phyloP scores from a whole-genome alignment of 2,329 filamentous ascomycete genomes.

The Talaromyces atroroseus region DNA sequence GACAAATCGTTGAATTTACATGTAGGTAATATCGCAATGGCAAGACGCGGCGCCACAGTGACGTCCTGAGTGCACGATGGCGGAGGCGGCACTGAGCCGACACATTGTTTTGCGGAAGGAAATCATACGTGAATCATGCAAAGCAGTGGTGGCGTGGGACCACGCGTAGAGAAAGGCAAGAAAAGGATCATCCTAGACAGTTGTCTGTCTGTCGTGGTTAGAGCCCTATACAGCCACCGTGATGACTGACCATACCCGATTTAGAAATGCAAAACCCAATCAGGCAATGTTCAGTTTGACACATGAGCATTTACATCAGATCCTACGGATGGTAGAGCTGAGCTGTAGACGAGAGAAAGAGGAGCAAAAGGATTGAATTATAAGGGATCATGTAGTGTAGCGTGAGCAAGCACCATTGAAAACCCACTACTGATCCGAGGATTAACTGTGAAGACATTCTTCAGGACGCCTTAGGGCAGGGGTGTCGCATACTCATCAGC shows the following conservation, averaged over 20 bases:
- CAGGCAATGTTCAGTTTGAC: neutral
- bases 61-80: neutral
- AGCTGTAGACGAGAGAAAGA: neutral
- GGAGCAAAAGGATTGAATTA: neutral
- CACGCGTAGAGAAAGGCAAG: neutral
- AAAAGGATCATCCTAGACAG: neutral
- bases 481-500: neutral
- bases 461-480: neutral
- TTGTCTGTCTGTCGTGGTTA: no score
- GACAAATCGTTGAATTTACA: neutral
- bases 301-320: neutral
- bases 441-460: neutral
- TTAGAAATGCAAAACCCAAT: neutral
- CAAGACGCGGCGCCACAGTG: neutral
- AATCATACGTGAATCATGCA: neutral
- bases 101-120: neutral
- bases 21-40: neutral
- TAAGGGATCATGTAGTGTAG: neutral
- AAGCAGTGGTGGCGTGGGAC: neutral
- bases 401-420: neutral
- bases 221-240: neutral
- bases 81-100: neutral
- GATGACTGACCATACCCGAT: neutral
- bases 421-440: neutral
- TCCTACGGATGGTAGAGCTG: neutral